Evolutionary conservation across 768 basidiomycete species (phyloP).

Genomic region (Russula vinacea): DNA sequence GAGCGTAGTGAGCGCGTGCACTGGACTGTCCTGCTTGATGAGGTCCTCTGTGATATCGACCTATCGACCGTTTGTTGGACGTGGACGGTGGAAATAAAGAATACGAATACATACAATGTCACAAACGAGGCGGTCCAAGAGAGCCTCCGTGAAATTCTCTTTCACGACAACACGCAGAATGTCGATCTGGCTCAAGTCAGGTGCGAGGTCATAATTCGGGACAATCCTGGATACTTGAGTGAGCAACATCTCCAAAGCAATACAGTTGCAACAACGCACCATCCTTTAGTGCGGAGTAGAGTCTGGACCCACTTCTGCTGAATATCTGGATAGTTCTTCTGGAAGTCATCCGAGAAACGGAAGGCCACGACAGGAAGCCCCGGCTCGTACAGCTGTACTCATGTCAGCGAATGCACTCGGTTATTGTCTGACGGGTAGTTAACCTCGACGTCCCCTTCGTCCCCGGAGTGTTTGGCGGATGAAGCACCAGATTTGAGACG

Average conservation of each 20-base stretch:
- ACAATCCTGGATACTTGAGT: constrained; percentile 44
- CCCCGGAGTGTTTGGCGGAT: constrained; percentile 36
- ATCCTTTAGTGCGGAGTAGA: constrained; percentile 47
- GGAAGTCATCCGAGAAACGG: constrained; percentile 54
- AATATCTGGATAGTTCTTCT: constrained; percentile 50
- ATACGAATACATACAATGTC: constrained; percentile 55
- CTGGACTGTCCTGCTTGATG: constrained; percentile 43
- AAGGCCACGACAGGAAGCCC: constrained; percentile 55
- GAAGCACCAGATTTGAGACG: constrained; percentile 30
- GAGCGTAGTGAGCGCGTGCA: constrained; percentile 51
- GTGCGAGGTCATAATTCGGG: constrained; percentile 59
- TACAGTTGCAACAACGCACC: constrained; percentile 32
- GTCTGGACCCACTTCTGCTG: constrained; percentile 59
- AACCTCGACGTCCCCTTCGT: constrained; percentile 61
- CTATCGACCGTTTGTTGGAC: constrained; percentile 35
- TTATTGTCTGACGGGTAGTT: background rate
- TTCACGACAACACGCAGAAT: constrained; percentile 62
- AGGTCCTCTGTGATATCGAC: constrained; percentile 65
- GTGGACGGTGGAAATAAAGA: background rate
- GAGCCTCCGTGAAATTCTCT: constrained; percentile 52
- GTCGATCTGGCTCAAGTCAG: constrained; percentile 48
- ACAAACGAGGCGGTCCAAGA: constrained; percentile 51
- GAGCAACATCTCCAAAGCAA: background rate
- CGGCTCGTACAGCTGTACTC: constrained; percentile 43
- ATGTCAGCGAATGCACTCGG: constrained; percentile 8